Conservation (phyloP, 495 filamentous ascomycete genomes). For the Hyaloscypha bicolor region DNA sequence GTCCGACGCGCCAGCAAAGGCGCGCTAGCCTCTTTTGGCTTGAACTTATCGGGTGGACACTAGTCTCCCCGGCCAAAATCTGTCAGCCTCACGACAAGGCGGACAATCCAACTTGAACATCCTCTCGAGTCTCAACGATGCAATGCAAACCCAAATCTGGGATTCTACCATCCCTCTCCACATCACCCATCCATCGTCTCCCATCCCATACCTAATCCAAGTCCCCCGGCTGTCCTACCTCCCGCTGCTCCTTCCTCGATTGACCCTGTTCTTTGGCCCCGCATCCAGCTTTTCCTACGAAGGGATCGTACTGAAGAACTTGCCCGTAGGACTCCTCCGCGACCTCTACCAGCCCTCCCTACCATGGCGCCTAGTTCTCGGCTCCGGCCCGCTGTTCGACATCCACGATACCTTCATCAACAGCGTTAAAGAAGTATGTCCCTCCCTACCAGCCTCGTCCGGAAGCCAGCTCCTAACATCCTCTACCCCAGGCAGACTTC, state of each 20-base stretch:
- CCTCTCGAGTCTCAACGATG: background rate
- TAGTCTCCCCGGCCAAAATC: too few species aligned
- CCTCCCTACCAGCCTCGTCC: background rate
- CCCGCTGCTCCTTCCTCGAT: constrained; percentile 72
- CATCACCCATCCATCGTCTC: constrained; percentile 48
- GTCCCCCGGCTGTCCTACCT: constrained; percentile 74
- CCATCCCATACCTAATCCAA: constrained; percentile 51
- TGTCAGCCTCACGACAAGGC: constrained; percentile 16
- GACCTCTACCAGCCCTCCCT: constrained; percentile 72
- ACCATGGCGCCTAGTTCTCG: constrained; percentile 77
- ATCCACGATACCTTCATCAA: constrained; percentile 92
- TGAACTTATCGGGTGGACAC: background rate
- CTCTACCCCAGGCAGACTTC: constrained; percentile 69
- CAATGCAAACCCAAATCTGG: constrained; percentile 45
- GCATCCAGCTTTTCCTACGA: constrained; percentile 84
- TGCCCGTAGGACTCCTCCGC: constrained; percentile 83
- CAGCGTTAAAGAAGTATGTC: constrained; percentile 79
- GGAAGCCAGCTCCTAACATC: constrained; percentile 4
- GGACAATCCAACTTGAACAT: too few species aligned
- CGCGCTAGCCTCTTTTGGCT: background rate
- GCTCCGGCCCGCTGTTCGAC: constrained; percentile 63
- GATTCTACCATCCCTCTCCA: constrained; percentile 50
- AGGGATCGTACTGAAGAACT: constrained; percentile 69
- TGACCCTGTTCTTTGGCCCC: constrained; percentile 75
- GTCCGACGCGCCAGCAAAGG: background rate